phyloP scores from a whole-genome alignment of 129 eudicot genomes.

The Arctium minus region DNA sequence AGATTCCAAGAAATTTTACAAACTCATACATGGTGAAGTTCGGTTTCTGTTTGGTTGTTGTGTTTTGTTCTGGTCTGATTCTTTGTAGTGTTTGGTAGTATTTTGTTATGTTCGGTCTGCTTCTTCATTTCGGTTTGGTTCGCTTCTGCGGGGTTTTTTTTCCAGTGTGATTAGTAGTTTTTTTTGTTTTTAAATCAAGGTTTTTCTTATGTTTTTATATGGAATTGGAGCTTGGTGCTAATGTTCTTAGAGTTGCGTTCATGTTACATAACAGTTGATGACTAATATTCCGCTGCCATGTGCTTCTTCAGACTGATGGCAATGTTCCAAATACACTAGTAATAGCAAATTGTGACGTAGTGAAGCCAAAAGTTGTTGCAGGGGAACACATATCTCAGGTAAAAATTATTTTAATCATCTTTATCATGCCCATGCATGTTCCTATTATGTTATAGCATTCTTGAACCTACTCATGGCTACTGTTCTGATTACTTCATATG shows the following conservation, averaged over 20 bases:
- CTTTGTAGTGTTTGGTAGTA: too few relatives aligned
- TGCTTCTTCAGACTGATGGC: slow-evolving; percentile 68
- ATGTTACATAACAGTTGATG: background rate
- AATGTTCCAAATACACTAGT: slow-evolving; percentile 88
- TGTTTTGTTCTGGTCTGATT: too few relatives aligned
- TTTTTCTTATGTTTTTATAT: background rate
- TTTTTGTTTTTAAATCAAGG: background rate
- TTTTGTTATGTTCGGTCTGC: too few relatives aligned
- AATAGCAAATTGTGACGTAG: slow-evolving; percentile 91
- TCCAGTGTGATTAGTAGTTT: too few relatives aligned
- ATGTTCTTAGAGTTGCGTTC: background rate
- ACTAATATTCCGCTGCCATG: slow-evolving; percentile 3
- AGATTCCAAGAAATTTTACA: too few relatives aligned
- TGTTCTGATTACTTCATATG: background rate
- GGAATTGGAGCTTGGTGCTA: background rate
- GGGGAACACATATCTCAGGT: slow-evolving; percentile 87
- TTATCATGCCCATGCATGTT: background rate
- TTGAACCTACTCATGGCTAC: slow-evolving; percentile 1
- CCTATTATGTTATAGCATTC: background rate
- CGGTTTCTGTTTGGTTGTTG: too few relatives aligned
- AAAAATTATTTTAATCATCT: background rate
- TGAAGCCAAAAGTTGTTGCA: slow-evolving; percentile 86
- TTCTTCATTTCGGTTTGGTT: too few relatives aligned
- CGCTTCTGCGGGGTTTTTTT: too few relatives aligned
- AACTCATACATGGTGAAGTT: too few relatives aligned